Evolutionary conservation across 306 rosid genomes (phyloP).

Genomic region (Rosa multiflora): DNA sequence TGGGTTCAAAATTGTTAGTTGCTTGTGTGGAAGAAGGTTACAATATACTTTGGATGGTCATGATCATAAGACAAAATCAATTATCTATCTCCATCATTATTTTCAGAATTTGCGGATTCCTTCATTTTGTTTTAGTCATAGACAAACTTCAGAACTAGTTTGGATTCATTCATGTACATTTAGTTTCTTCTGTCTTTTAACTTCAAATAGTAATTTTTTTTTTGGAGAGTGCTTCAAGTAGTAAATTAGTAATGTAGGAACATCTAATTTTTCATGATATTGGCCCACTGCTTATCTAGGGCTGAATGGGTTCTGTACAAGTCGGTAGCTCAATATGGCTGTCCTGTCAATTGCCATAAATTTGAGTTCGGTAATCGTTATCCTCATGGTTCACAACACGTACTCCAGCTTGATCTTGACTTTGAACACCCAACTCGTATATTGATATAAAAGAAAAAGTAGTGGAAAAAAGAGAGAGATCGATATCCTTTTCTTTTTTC

Average conservation of each 20-base stretch:
- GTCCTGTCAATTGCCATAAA: slow-evolving; percentile 1
- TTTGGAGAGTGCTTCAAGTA: too few species aligned
- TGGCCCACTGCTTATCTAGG: slow-evolving; percentile 12
- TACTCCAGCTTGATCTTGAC: background rate
- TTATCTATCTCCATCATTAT: background rate
- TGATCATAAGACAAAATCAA: background rate
- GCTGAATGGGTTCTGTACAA: background rate
- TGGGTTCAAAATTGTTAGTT: background rate
- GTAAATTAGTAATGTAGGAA: background rate
- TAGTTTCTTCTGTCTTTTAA: background rate
- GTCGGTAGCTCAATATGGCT: background rate
- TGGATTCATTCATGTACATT: background rate
- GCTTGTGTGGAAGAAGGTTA: background rate
- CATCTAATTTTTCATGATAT: background rate
- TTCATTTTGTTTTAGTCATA: background rate
- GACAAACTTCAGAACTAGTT: background rate
- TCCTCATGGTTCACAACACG: background rate
- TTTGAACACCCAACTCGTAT: background rate
- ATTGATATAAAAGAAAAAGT: background rate
- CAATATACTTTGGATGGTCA: background rate
- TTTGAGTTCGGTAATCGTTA: background rate
- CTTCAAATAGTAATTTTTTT: background rate
- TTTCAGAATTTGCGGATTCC: background rate
- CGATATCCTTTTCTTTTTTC: background rate
- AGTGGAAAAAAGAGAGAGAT: background rate